Evolutionary conservation across 1,139 yeast genomes (phyloP), one percentile per base, ranked within the genome.

Genomic region (Dujonia santamariae): DNA sequence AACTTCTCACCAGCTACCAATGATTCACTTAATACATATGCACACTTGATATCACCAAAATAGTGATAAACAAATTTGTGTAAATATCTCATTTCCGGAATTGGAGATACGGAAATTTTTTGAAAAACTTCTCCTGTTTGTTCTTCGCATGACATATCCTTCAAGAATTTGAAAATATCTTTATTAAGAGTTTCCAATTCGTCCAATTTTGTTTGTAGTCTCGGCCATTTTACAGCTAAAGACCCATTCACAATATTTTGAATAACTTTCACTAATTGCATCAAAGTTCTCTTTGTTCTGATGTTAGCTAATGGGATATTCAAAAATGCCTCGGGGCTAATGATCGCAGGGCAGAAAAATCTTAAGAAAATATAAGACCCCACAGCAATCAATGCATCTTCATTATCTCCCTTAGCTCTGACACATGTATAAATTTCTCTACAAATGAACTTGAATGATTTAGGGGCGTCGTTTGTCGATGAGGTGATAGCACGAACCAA

Each of bases 191-290:
- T 62, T 11, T 59, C 51, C 31, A 84, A 52, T 37, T 73, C 75
- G 1, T 62, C 71, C 29, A 53, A 53, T 36, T 65, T 60, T 2
- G 63, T 38, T 16, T 58, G 58, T 30, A 84, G 52, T 1, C 77
- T 60, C 2, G 83, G 80, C 78, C 86, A 77, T 51, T 75, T 82
- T 13, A 80, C 63, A 2, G 68, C 61, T 28, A 74, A 62, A 0
- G 88, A 67, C 7, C 87, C 90, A 50, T 92, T 92, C 0, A 96
- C 97, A 64, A 90, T 74, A 46, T 84, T 80, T 60, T 92, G 98
- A 29, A 90, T 64, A 20, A 85, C 80, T 50, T 88, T 86, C 3
- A 96, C 97, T 31, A 92, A 61, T 42, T 85, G 81, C 50, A 92
- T 81, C 35, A 86, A 69, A 1, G 88, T 76, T 43, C 96, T 70